Base-by-base conservation (phyloP, 192 early-diverging fungal species). In the Pecoramyces ruminantium region DNA sequence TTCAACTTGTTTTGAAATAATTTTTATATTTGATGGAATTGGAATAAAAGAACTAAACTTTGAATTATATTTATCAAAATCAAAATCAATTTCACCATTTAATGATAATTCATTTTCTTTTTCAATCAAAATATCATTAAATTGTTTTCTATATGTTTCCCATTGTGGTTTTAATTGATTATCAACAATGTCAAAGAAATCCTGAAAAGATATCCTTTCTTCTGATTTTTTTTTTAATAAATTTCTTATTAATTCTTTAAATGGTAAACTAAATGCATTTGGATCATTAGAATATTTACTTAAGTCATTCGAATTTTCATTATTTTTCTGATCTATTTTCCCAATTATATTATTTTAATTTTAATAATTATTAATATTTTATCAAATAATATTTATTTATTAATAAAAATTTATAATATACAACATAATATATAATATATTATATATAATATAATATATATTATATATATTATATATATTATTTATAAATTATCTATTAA, bases 181-280 rank as follows among this genome's bases (percentile, higher is more conserved):
- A 67, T 67, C 25, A 27, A 67, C 51, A 67, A n/a, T 67, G 9
- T 67, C 90, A 81, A 99, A 98, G 83, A 99, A 98, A 81, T 95
- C 94, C 78, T 96, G 95, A 85, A 99, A 98, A 0, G 90, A 88
- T 80, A 99, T 95, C 38, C 98, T 89, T 83, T 98, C 96, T 0
- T 87, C 84, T 0, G 98, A 97, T 78, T 94, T 94, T 78, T 93
- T 89, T 81, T 94, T 95, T 28, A 99, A 86, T 28, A 99, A 85
- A 78, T 91, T 86, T 78, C 93, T 86, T 38, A 98, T 93, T 40
- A 99, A 80, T 83, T 94, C 92, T 82, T 95, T 94, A 42, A 96
- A 82, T n/a, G 81, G 28, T 29, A 29, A 29, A 18, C 25, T 2
- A 30, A 80, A 29, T 30, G 80, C 80, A 40, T 29, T 14, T 28